Conservation (phyloP, 1,284 basidiomycete genomes). For the Pisolithus thermaeus region DNA sequence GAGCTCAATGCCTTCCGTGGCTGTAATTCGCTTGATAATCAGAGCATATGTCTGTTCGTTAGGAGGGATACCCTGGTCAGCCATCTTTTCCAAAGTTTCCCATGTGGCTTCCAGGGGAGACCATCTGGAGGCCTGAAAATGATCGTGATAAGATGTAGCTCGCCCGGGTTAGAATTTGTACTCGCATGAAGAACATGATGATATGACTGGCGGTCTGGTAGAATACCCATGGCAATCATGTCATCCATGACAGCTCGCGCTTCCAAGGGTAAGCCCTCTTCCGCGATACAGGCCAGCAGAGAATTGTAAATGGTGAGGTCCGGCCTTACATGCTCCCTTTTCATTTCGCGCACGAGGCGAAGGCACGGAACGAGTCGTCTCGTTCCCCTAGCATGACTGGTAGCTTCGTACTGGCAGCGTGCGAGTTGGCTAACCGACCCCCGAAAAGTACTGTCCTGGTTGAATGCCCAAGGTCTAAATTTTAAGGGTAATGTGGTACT, state of each 20-base stretch:
- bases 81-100: constrained; percentile 41
- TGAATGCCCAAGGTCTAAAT: constrained; percentile 23
- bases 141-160: constrained; percentile 2
- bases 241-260: constrained; percentile 72
- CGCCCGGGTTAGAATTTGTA: background rate
- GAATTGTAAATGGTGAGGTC: constrained; percentile 50
- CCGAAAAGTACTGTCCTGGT: constrained; percentile 24
- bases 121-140: constrained; percentile 33
- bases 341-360: constrained; percentile 48
- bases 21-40: constrained; percentile 45
- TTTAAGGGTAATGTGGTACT: constrained; percentile 2
- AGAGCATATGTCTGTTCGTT: constrained; percentile 48
- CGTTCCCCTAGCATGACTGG: constrained; percentile 29
- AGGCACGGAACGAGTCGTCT: constrained; percentile 23
- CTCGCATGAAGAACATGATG: constrained; percentile 59
- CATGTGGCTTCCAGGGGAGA: constrained; percentile 23
- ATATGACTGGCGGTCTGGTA: constrained; percentile 54
- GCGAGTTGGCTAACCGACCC: constrained; percentile 25
- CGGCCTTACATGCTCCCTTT: constrained; percentile 42
- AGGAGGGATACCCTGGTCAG: constrained; percentile 39
- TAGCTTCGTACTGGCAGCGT: constrained; percentile 35
- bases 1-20: constrained; percentile 53
- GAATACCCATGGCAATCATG: constrained; percentile 53
- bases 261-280: constrained; percentile 38
- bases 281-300: constrained; percentile 45